Conservation (phyloP, 2,329 filamentous ascomycete species). For the Aureobasidium sp. region DNA sequence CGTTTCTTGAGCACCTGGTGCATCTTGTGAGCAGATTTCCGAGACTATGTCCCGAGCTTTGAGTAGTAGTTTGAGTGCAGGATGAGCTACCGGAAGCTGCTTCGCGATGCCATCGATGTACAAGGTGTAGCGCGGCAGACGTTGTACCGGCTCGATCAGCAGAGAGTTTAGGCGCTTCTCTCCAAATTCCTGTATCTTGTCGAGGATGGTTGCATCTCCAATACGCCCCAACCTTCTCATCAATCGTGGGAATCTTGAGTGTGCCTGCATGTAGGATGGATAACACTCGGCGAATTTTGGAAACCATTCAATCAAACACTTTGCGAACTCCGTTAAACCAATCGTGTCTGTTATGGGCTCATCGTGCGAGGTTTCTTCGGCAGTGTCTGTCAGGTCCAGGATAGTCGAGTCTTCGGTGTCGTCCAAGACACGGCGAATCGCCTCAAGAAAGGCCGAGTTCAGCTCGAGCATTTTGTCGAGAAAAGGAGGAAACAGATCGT, state of each 20-base stretch:
- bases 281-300: conserved; percentile 88
- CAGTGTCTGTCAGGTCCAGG: conserved; percentile 60
- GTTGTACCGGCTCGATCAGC: conserved; percentile 92
- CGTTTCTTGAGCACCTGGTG: conserved; percentile 60
- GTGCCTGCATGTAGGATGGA: conserved; percentile 84
- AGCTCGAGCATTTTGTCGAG: conserved; percentile 73
- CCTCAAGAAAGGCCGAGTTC: conserved; percentile 73
- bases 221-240: conserved; percentile 71
- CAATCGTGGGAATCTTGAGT: conserved; percentile 76
- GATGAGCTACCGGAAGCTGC: conserved; percentile 77
- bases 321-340: conserved; percentile 71
- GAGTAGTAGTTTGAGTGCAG: conserved; percentile 73
- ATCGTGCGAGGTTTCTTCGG: conserved; percentile 33
- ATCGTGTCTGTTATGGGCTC: conserved; percentile 49
- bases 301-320: conserved; percentile 82
- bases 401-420: conserved; percentile 75
- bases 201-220: conserved; percentile 73
- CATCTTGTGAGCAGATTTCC: conserved; percentile 91
- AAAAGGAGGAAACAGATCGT: conserved; percentile 70
- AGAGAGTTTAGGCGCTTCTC: conserved; percentile 87
- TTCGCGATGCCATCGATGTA: conserved; percentile 93
- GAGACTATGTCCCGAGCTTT: conserved; percentile 90
- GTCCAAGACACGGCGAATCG: conserved; percentile 69
- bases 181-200: conserved; percentile 71
- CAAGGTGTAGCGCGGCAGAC: conserved; percentile 87